Percentiles rank a stretch among this genome's conserved stretches.
Evolutionary conservation across 768 basidiomycete genomes (phyloP).

Genomic region (Roridomyces roridus): DNA sequence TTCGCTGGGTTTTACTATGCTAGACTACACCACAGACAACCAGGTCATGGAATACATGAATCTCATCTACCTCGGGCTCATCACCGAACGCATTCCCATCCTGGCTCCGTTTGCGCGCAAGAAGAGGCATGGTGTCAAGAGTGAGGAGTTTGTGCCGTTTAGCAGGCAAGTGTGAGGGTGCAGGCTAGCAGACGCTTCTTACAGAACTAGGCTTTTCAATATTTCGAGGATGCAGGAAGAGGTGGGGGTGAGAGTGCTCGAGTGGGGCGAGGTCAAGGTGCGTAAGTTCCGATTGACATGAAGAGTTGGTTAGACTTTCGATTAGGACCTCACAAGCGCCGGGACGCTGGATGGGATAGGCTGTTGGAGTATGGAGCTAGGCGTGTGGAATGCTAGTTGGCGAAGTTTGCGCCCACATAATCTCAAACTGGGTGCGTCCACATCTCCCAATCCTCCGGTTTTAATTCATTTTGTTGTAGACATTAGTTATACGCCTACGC

Average conservation of each 20-base stretch:
- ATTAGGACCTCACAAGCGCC: background rate
- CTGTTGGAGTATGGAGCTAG: background rate
- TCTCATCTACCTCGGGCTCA: background rate
- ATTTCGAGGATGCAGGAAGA: background rate
- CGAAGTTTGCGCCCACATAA: background rate
- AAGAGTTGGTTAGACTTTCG: too few species aligned
- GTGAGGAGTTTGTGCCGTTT: background rate
- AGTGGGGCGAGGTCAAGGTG: slow-evolving; percentile 1
- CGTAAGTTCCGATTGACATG: too few species aligned
- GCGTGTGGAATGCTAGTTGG: background rate
- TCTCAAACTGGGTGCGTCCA: slow-evolving; percentile 26
- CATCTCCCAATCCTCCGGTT: background rate
- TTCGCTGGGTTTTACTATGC: too few species aligned
- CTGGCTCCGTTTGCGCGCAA: background rate
- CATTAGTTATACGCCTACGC: slow-evolving; percentile 27
- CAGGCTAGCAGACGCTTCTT: too few species aligned
- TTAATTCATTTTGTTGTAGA: slow-evolving; percentile 29
- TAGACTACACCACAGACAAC: background rate
- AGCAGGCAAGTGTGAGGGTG: too few species aligned
- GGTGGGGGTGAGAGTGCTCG: background rate
- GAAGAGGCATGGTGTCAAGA: background rate
- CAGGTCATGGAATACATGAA: slow-evolving; percentile 10
- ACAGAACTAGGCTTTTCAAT: background rate
- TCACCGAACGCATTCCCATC: slow-evolving; percentile 1
- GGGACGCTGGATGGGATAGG: background rate